phyloP scores from a whole-genome alignment of 2,329 filamentous ascomycete species.

The Penicillium sp. region DNA sequence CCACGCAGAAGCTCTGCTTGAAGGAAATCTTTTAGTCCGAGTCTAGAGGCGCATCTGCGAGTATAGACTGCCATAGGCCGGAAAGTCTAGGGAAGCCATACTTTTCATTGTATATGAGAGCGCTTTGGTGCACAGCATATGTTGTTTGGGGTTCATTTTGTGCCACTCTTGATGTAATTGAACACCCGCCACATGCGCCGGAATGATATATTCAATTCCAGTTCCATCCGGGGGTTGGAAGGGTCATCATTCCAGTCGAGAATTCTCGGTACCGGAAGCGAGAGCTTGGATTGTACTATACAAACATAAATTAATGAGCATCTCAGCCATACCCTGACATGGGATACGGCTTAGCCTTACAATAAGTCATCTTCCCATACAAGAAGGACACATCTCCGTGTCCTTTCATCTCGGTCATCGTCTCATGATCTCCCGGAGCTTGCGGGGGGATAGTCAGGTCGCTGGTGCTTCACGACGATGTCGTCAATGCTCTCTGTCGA shows the following conservation, averaged over 20 bases:
- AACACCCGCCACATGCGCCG: slow-evolving; percentile 37
- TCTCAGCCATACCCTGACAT: background rate
- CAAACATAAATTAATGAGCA: slow-evolving; percentile 2
- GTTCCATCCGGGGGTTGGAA: slow-evolving; percentile 33
- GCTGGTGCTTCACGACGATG: too few species aligned
- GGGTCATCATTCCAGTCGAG: slow-evolving; percentile 27
- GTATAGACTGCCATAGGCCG: slow-evolving; percentile 41
- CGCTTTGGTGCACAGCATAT: slow-evolving; percentile 34
- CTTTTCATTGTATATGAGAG: slow-evolving; percentile 31
- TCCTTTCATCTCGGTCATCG: too few species aligned
- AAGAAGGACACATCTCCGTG: too few species aligned
- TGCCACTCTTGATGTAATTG: slow-evolving; percentile 34
- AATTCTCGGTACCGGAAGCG: slow-evolving; percentile 26
- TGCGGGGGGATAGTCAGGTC: too few species aligned
- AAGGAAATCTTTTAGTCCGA: slow-evolving; percentile 22
- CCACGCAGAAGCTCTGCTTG: slow-evolving; percentile 33
- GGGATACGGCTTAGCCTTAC: slow-evolving; percentile 28
- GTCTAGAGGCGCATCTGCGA: slow-evolving; percentile 27
- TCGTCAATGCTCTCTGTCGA: too few species aligned
- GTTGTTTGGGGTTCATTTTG: slow-evolving; percentile 33
- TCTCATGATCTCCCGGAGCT: too few species aligned
- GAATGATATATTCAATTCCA: slow-evolving; percentile 41
- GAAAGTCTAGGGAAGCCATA: slow-evolving; percentile 34
- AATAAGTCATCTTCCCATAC: slow-evolving; percentile 43
- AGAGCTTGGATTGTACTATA: slow-evolving; percentile 24